Conservation (phyloP, 208 protist genomes). For the Chromosphaera perkinsii region DNA sequence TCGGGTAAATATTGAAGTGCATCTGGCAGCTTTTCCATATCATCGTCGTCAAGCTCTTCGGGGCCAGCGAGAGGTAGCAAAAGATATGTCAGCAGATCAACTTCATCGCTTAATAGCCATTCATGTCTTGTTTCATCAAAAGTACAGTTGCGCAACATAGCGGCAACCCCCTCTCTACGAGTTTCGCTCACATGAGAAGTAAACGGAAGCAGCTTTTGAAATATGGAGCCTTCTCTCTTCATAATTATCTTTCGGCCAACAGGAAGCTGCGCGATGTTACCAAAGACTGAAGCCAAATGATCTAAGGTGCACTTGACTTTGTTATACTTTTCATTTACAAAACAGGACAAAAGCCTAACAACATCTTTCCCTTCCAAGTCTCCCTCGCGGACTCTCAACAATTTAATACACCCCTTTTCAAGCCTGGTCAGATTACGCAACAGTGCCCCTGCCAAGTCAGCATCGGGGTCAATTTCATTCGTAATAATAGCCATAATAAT, state of each 20-base stretch:
- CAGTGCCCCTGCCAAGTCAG: too few relatives aligned
- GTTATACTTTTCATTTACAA: too few relatives aligned
- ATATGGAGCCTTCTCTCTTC: constrained; percentile 5
- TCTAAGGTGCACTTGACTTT: too few relatives aligned
- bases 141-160: constrained; percentile 6
- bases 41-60: constrained; percentile 29
- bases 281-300: constrained; percentile 15
- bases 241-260: background rate
- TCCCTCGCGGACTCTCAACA: too few relatives aligned
- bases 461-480: too few relatives aligned
- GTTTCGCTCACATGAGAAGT: background rate
- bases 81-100: constrained; percentile 8
- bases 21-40: constrained; percentile 32
- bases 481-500: too few relatives aligned
- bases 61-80: constrained; percentile 22
- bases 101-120: constrained; percentile 22
- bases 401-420: too few relatives aligned
- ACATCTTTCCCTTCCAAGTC: too few relatives aligned
- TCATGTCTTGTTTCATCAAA: constrained; percentile 13
- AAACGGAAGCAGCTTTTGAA: constrained; percentile 13
- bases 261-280: constrained; percentile 16
- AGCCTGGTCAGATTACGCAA: too few relatives aligned
- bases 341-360: too few relatives aligned
- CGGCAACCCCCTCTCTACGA: constrained; percentile 16
- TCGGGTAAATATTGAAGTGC: constrained; percentile 15